phyloP scores from a whole-genome alignment of 768 basidiomycete genomes.

The Clavulina sp. region DNA sequence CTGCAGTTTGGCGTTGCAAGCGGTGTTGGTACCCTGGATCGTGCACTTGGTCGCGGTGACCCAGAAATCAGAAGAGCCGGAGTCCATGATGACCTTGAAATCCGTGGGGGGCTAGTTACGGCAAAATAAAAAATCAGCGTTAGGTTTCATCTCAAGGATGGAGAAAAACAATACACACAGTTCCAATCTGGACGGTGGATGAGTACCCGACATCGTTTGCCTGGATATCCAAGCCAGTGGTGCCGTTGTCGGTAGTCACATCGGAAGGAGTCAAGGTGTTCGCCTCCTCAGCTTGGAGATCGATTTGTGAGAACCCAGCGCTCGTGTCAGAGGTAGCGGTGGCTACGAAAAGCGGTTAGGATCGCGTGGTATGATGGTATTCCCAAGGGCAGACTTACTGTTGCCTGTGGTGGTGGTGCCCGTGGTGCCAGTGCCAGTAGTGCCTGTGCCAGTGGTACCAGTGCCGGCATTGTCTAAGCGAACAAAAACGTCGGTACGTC shows the following conservation, averaged over 20 bases:
- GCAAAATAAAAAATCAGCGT: too few relatives aligned
- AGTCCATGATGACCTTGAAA: constrained; percentile 37
- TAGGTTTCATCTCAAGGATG: too few relatives aligned
- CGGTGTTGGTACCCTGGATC: constrained; percentile 17
- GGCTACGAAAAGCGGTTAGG: too few relatives aligned
- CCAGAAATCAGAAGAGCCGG: constrained; percentile 53
- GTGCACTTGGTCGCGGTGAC: constrained; percentile 37
- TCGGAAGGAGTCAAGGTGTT: constrained; percentile 28
- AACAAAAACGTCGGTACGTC: too few relatives aligned
- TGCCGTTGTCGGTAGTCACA: constrained; percentile 28
- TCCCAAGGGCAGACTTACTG: not conserved
- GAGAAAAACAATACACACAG: constrained; percentile 11
- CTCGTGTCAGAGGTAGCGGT: too few relatives aligned
- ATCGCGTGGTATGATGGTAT: too few relatives aligned
- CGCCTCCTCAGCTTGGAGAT: constrained; percentile 21
- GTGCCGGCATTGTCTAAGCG: too few relatives aligned
- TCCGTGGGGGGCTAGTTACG: constrained; percentile 32
- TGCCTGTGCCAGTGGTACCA: too few relatives aligned
- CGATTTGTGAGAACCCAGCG: constrained; percentile 21
- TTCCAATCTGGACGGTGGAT: constrained; percentile 41
- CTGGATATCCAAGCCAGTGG: constrained; percentile 54
- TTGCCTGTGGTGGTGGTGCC: too few relatives aligned
- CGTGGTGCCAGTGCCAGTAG: too few relatives aligned
- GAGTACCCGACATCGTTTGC: constrained; percentile 37
- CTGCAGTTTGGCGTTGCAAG: constrained; percentile 35